phyloP scores from a whole-genome alignment of 768 basidiomycete genomes.

The Tubosaeta sp. region DNA sequence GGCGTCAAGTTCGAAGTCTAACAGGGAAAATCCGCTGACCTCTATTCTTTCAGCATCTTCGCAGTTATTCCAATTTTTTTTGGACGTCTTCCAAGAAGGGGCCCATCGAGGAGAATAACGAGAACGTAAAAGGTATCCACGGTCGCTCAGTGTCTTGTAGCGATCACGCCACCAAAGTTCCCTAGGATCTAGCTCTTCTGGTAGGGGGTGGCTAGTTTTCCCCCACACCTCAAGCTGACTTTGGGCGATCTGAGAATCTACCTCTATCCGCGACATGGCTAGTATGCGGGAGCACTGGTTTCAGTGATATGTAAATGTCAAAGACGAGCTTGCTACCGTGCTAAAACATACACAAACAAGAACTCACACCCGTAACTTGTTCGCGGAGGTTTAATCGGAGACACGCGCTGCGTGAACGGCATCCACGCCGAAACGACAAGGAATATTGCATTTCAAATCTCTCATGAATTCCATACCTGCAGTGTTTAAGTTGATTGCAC shows the following conservation, averaged over 20 bases:
- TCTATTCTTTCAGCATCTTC: not conserved
- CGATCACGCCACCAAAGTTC: constrained; percentile 12
- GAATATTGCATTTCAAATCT: too few relatives aligned
- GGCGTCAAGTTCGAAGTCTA: too few relatives aligned
- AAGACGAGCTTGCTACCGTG: not conserved
- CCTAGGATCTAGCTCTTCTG: constrained; percentile 7
- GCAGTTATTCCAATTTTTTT: not conserved
- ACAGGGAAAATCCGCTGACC: constrained; percentile 4
- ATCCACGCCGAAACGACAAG: too few relatives aligned
- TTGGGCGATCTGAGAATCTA: not conserved
- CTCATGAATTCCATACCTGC: too few relatives aligned
- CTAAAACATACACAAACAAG: constrained; percentile 13
- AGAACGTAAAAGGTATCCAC: constrained; percentile 11
- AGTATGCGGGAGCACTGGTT: not conserved
- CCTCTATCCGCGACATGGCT: not conserved
- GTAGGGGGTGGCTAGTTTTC: not conserved
- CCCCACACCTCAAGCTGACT: not conserved
- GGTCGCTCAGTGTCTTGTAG: constrained; percentile 1
- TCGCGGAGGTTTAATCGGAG: constrained; percentile 6
- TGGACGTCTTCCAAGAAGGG: constrained; percentile 6
- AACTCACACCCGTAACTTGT: not conserved
- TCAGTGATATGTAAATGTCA: too few relatives aligned
- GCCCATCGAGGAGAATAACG: constrained; percentile 12
- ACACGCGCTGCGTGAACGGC: constrained; percentile 2
- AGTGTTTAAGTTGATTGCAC: too few relatives aligned